Percentiles rank a stretch among this genome's conserved stretches.
These are phyloP conservation scores for Arachis stenosperma DNA, from an alignment of 306 rosid species.

Conservation along the genomic window DNA sequence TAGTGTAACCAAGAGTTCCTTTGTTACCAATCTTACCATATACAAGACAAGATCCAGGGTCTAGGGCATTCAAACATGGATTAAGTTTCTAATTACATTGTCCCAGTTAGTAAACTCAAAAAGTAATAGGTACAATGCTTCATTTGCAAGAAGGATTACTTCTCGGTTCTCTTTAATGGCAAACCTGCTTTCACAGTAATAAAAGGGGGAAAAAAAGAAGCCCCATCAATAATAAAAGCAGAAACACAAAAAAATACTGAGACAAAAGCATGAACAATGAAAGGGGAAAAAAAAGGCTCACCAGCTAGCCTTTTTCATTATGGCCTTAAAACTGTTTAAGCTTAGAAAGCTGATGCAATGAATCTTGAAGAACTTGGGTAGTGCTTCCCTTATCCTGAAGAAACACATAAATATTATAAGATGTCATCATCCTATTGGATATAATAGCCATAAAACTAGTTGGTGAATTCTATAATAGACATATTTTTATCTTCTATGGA, in stretches of 20 bases:
- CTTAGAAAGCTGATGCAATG: constrained; percentile 61
- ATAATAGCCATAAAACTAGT: constrained; percentile 12
- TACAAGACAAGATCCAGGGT: constrained; percentile 1
- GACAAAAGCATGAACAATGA: constrained; percentile 4
- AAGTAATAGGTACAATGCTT: constrained; percentile 16
- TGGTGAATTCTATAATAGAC: neutral
- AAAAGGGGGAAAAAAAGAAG: neutral
- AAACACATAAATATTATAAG: constrained; percentile 32
- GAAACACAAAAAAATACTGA: neutral
- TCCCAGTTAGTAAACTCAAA: constrained; percentile 27
- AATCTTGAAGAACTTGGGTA: constrained; percentile 52
- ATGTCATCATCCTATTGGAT: constrained; percentile 23
- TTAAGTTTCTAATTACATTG: constrained; percentile 8
- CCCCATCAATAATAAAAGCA: neutral
- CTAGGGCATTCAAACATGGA: neutral
- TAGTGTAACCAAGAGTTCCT: neutral
- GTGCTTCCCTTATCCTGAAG: constrained; percentile 61
- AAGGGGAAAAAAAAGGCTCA: constrained; percentile 33
- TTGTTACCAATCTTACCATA: neutral
- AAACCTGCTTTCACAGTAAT: constrained; percentile 45
- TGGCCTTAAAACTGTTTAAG: constrained; percentile 47
- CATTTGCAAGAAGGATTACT: constrained; percentile 7
- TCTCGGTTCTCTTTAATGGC: constrained; percentile 18
- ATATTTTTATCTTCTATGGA: no score
- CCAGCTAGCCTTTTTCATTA: constrained; percentile 37